Conservation (phyloP, 2,329 filamentous ascomycete species). For the Alternaria consortialis region DNA sequence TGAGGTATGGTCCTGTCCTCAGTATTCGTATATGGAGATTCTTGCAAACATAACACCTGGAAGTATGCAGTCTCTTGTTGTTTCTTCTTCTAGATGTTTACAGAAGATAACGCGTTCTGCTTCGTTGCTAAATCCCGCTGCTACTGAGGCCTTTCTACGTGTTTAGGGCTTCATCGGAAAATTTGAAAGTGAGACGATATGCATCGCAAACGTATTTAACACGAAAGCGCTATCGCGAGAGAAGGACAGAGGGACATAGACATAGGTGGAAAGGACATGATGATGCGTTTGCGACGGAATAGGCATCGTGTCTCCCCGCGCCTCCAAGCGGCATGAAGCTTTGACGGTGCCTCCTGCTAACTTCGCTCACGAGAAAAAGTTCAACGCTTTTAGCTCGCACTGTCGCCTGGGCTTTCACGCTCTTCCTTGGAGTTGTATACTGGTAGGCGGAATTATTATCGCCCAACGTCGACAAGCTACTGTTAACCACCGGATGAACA, state of each 20-base stretch:
- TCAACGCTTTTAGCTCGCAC: no score
- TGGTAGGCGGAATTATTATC: neutral
- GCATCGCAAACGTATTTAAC: neutral
- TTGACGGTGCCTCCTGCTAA: neutral
- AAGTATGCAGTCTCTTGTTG: no score
- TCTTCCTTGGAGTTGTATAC: neutral
- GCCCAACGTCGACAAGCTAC: neutral
- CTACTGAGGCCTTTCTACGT: no score
- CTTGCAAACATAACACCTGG: no score
- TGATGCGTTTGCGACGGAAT: neutral
- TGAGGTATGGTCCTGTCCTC: no score
- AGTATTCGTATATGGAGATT: no score
- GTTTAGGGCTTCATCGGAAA: no score
- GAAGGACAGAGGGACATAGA: no score
- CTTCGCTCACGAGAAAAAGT: neutral
- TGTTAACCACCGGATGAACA: slow-evolving; percentile 13
- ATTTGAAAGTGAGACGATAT: neutral
- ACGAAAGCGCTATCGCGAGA: neutral
- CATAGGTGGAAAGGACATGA: neutral
- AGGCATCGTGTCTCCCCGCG: neutral
- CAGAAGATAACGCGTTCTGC: no score
- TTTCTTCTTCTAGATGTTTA: no score
- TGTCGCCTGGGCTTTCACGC: neutral
- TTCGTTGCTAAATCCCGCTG: no score
- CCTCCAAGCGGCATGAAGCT: neutral